Percentiles rank a stretch among this genome's conserved stretches.
Conservation (phyloP, 768 basidiomycete genomes). For the Lentinula sp. region DNA sequence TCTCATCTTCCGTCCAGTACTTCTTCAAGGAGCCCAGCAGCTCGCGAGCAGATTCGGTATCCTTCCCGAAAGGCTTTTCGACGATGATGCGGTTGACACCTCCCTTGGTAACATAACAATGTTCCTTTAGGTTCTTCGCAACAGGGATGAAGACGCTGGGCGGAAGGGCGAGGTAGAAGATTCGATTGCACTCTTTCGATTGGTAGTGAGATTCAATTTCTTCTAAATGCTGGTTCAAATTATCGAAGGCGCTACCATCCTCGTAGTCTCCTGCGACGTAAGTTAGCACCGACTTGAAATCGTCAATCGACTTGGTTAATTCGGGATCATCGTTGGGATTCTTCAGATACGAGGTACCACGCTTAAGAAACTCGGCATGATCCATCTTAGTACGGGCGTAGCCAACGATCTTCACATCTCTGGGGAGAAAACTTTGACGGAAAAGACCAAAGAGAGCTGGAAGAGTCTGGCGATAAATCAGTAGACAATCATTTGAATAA, state of each 20-base stretch:
- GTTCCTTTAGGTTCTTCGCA: conserved; percentile 72
- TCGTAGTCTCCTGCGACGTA: conserved; percentile 92
- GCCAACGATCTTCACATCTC: conserved; percentile 84
- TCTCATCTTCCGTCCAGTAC: conserved; percentile 95
- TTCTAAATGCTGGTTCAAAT: conserved; percentile 69
- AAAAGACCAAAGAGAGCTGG: conserved; percentile 93
- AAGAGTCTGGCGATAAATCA: conserved; percentile 62
- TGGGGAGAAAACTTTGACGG: conserved; percentile 73
- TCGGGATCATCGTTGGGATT: conserved; percentile 56
- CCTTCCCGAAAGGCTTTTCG: conserved; percentile 98
- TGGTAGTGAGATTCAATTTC: conserved; percentile 70
- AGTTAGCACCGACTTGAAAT: conserved; percentile 76
- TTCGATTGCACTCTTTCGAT: conserved; percentile 63
- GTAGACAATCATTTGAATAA: conserved; percentile 3
- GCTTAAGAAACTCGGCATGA: conserved; percentile 75
- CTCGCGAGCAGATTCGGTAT: conserved; percentile 75
- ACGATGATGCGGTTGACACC: conserved; percentile 92
- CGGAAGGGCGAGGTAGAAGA: conserved; percentile 97
- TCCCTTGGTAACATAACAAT: conserved; percentile 62
- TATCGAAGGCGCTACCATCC: conserved; percentile 70
- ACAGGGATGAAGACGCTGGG: conserved; percentile 96
- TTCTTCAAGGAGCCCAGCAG: conserved; percentile 76
- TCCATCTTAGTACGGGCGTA: conserved; percentile 98
- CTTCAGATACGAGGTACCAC: conserved; percentile 84
- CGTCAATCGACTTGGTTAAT: conserved; percentile 56